These are phyloP conservation scores for Stagonosporopsis cucurbitacearum DNA, from an alignment of 2,329 filamentous ascomycete species.

Conservation along the genomic window DNA sequence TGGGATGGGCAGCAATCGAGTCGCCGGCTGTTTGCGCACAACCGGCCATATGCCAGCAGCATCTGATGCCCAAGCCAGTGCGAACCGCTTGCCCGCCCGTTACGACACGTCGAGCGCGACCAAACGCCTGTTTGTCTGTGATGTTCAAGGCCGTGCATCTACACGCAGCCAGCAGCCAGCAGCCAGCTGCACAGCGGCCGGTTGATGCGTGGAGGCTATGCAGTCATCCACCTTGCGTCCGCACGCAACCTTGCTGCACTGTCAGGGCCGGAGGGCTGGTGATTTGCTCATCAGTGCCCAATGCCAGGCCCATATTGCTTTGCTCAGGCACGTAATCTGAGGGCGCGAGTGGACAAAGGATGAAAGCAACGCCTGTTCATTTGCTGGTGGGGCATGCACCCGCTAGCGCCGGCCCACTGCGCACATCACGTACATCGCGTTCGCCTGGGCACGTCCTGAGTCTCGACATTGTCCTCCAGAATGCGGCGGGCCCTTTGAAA, in stretches of 20 bases:
- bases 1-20: constrained; percentile 36
- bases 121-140: constrained; percentile 11
- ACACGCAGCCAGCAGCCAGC: constrained; percentile 7
- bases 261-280: constrained; percentile 30
- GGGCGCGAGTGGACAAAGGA: constrained; percentile 16
- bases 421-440: constrained; percentile 26
- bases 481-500: background rate
- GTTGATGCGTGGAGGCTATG: constrained; percentile 29
- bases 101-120: constrained; percentile 7
- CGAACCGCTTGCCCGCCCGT: constrained; percentile 1
- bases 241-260: constrained; percentile 7
- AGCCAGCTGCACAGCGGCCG: constrained; percentile 15
- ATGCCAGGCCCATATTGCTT: constrained; percentile 33
- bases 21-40: constrained; percentile 23
- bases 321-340: constrained; percentile 2
- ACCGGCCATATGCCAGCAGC: constrained; percentile 2
- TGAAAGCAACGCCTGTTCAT: constrained; percentile 24
- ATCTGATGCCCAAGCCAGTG: background rate
- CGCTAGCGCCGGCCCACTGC: constrained; percentile 16
- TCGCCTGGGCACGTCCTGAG: constrained; percentile 2
- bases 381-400: constrained; percentile 28
- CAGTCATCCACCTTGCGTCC: constrained; percentile 22
- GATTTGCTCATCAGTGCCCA: constrained; percentile 36
- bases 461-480: background rate
- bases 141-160: constrained; percentile 7